Conservation (phyloP, 1,284 basidiomycete species). For the Rhodotorula sp. region DNA sequence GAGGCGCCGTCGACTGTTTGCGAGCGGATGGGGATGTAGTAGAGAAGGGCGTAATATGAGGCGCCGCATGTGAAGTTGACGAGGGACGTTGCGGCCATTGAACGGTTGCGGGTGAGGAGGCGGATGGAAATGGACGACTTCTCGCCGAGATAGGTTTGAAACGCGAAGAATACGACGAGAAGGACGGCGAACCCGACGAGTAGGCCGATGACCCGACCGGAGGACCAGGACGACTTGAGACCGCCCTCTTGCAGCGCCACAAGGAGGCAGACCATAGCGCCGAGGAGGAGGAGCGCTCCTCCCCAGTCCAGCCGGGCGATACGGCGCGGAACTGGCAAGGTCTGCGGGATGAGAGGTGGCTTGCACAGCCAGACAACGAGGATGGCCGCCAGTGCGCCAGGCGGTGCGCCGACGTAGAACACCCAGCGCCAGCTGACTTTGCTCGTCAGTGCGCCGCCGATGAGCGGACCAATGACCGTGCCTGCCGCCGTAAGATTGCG, state of each 20-base stretch:
- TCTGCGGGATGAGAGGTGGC: slow-evolving; percentile 21
- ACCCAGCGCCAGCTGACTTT: slow-evolving; percentile 18
- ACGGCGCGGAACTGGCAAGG: slow-evolving; percentile 4
- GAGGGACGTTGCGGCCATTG: background rate
- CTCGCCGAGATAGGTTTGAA: slow-evolving; percentile 44
- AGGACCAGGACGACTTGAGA: slow-evolving; percentile 18
- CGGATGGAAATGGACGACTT: slow-evolving; percentile 44
- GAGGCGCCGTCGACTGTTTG: slow-evolving; percentile 38
- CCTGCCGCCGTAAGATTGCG: background rate
- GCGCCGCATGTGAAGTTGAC: slow-evolving; percentile 26
- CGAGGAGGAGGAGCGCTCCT: slow-evolving; percentile 33
- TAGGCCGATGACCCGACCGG: slow-evolving; percentile 42
- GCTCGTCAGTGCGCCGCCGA: slow-evolving; percentile 16
- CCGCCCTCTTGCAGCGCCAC: slow-evolving; percentile 42
- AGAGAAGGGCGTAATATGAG: slow-evolving; percentile 6
- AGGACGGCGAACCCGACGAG: slow-evolving; percentile 45
- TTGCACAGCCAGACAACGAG: slow-evolving; percentile 23
- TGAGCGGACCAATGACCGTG: slow-evolving; percentile 15
- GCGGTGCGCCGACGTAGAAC: slow-evolving; percentile 14
- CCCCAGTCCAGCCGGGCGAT: slow-evolving; percentile 33
- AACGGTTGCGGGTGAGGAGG: slow-evolving; percentile 13
- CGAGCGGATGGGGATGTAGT: slow-evolving; percentile 19
- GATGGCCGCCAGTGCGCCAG: background rate
- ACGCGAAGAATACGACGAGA: slow-evolving; percentile 37
- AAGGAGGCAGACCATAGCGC: slow-evolving; percentile 42